phyloP scores from a whole-genome alignment of 2,329 filamentous ascomycete genomes.

The Ophiostoma tasmaniense region DNA sequence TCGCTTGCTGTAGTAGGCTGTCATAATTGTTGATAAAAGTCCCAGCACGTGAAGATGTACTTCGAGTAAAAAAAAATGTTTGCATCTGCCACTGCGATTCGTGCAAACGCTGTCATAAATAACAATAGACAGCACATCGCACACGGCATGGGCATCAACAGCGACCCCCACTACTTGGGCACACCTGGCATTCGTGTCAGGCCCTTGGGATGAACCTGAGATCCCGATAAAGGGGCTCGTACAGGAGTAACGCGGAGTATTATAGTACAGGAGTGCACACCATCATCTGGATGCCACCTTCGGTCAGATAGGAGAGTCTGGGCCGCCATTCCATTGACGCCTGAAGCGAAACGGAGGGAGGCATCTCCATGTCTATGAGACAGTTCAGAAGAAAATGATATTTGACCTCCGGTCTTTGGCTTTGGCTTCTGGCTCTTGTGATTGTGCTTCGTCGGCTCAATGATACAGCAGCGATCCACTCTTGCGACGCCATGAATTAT shows the following conservation, averaged over 20 bases:
- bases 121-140: not conserved
- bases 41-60: not conserved
- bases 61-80: not conserved
- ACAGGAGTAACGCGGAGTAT: too few species aligned
- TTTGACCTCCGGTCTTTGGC: not conserved
- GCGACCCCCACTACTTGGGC: not conserved
- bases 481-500: not conserved
- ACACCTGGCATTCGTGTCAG: not conserved
- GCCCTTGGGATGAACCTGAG: not conserved
- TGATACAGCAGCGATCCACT: not conserved
- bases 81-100: not conserved
- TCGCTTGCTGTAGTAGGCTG: not conserved
- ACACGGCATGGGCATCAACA: not conserved
- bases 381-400: not conserved
- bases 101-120: not conserved
- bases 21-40: not conserved
- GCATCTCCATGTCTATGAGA: not conserved
- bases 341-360: not conserved
- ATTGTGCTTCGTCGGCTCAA: not conserved
- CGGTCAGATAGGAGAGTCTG: not conserved
- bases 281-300: not conserved
- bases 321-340: not conserved
- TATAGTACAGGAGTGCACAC: not conserved
- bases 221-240: not conserved
- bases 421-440: not conserved